Percentiles rank a stretch among this genome's conserved stretches.
phyloP scores from a whole-genome alignment of 345 rosid species.

The Capsella bursapastoris region DNA sequence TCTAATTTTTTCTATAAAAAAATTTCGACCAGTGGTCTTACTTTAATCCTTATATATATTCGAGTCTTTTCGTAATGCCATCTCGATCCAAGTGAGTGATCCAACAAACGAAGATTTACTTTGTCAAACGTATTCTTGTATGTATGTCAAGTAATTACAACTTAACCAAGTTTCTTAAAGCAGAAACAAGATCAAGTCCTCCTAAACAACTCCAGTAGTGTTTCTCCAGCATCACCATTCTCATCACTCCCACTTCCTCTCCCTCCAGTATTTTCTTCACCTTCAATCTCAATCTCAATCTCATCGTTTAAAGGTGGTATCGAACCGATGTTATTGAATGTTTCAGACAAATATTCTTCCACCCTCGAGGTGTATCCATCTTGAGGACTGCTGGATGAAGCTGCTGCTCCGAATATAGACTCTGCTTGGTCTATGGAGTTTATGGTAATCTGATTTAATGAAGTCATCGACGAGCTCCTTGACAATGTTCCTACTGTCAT shows the following conservation, averaged over 20 bases:
- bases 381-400: conserved; percentile 39
- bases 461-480: conserved; percentile 66
- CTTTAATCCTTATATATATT: too few species aligned
- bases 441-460: conserved; percentile 66
- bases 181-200: conserved; percentile 44
- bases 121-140: background rate
- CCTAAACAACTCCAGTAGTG: conserved; percentile 64
- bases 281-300: conserved; percentile 46
- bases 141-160: conserved; percentile 31
- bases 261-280: conserved; percentile 49
- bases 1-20: too few species aligned
- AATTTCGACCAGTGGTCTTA: too few species aligned
- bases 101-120: background rate
- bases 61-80: too few species aligned
- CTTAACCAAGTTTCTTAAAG: conserved; percentile 11
- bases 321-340: conserved; percentile 48
- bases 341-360: conserved; percentile 62
- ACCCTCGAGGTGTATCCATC: conserved; percentile 56
- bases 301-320: conserved; percentile 45
- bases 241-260: conserved; percentile 38
- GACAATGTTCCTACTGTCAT: conserved; percentile 79
- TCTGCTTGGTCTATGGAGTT: conserved; percentile 59
- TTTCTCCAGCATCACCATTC: conserved; percentile 49
- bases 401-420: conserved; percentile 50
- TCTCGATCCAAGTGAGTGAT: too few species aligned